A percentile compares a stretch with the other conserved stretches of the same genome.
phyloP scores from a whole-genome alignment of 768 basidiomycete species.

The Trametes coccinea region DNA sequence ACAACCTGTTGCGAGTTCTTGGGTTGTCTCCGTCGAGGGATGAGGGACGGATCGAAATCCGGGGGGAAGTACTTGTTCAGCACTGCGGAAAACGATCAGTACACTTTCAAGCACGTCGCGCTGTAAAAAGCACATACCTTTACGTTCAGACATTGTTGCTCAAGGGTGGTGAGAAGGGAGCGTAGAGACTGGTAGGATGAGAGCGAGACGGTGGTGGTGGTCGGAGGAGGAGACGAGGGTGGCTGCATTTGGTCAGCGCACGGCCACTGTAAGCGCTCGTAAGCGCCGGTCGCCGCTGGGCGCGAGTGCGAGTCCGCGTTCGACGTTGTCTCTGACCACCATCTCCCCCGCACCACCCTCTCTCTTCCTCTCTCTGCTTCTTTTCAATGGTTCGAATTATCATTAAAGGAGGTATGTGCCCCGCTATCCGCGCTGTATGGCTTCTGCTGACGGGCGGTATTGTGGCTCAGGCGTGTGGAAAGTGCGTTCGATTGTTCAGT shows the following conservation, averaged over 20 bases:
- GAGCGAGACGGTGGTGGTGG: neutral
- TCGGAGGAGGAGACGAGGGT: too few species aligned
- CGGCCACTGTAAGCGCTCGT: too few species aligned
- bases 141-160: slow-evolving; percentile 76
- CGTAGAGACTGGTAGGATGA: neutral
- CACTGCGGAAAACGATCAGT: slow-evolving; percentile 46
- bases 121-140: slow-evolving; percentile 47
- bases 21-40: slow-evolving; percentile 84
- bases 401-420: slow-evolving; percentile 77
- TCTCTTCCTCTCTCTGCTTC: neutral
- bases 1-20: slow-evolving; percentile 97
- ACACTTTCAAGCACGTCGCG: neutral
- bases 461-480: slow-evolving; percentile 72
- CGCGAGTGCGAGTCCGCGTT: slow-evolving; percentile 8
- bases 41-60: slow-evolving; percentile 97
- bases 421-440: neutral
- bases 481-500: slow-evolving; percentile 40
- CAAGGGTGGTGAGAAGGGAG: slow-evolving; percentile 2
- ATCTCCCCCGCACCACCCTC: neutral
- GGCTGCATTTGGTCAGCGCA: too few species aligned
- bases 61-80: slow-evolving; percentile 97
- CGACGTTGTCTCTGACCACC: slow-evolving; percentile 20
- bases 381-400: slow-evolving; percentile 79
- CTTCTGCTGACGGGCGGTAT: neutral
- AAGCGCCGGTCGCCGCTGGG: neutral